Base-by-base conservation (phyloP, 1,139 yeast genomes). In the Suhomyces anneliseae region DNA sequence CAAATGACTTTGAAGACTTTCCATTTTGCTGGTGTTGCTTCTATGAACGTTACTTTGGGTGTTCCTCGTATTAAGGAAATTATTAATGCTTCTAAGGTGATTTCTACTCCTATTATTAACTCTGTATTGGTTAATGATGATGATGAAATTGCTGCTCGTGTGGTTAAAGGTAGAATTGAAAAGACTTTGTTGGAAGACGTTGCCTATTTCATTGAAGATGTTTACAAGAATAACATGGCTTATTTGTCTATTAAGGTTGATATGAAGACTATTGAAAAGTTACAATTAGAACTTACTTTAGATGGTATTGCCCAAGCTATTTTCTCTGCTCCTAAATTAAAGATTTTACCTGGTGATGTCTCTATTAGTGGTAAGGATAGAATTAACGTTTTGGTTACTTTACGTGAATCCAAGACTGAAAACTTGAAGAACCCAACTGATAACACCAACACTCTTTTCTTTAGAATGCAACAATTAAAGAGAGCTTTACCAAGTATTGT, bases 1-100 rank as follows among this genome's bases (percentile, higher is more conserved):
- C 99, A 93, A 70, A 93, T 93, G 99, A 93, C 99, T 8, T 79
- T 93, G 70, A 93, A 93, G 71, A 93, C 99, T 62, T 93, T 93
- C 89, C 99, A 93, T 76, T 93, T 93, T 78, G 99, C 99, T 60
- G 99, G 99, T 77, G 99, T 93, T 50, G 99, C 99, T 32, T 88
- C 97, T 42, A 93, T 93, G 99, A 93, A 93, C 74, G 96, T 93
- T 56, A 93, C 99, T 0, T 80, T 93, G 58, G 99, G 99, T 81
- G 99, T 93, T 41, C 99, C 99, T 36, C 97, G 99, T 79, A 93
- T 93, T 64, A 93, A 93, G 70, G 99, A 93, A 76, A 93, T 93
- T 65, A 93, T 93, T 65, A 95, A 93, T 68, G 99, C 99, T 1
- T 89, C 97, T 15, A 95, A 95, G 66, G 82, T 83, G 12, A 95